A percentile compares a stretch with the other conserved stretches of the same genome.
phyloP scores from a whole-genome alignment of 371 early-diverging fungal species.

The Haplosporangium sp. region DNA sequence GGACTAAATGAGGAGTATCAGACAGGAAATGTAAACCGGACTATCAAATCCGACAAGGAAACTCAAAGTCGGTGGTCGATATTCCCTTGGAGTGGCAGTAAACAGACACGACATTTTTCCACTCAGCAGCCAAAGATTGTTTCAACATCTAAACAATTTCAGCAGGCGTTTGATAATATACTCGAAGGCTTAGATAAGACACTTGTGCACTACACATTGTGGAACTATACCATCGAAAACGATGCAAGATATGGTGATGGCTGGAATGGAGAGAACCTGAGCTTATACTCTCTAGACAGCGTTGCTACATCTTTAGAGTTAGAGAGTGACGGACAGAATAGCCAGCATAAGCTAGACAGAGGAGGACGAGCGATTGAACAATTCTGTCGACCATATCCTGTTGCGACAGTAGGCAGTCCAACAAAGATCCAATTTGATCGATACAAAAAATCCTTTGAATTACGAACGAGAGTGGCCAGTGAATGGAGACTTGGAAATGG shows the following conservation, averaged over 20 bases:
- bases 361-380: constrained; percentile 48
- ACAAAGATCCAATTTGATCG: constrained; percentile 37
- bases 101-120: neutral
- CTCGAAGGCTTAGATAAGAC: constrained; percentile 71
- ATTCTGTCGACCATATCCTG: constrained; percentile 50
- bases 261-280: constrained; percentile 83
- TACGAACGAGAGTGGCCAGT: constrained; percentile 14
- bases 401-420: constrained; percentile 40
- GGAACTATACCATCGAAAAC: constrained; percentile 77
- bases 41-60: neutral
- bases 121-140: neutral
- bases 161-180: constrained; percentile 71
- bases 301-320: neutral
- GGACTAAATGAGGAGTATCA: constrained; percentile 59
- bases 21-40: constrained; percentile 21
- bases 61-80: neutral
- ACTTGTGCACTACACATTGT: constrained; percentile 69
- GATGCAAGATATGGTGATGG: constrained; percentile 68
- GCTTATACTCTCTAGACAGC: constrained; percentile 38
- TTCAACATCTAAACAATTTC: constrained; percentile 50
- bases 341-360: constrained; percentile 15
- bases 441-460: constrained; percentile 9
- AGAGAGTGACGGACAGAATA: neutral
- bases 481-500: neutral
- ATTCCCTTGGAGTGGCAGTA: neutral